phyloP scores from a whole-genome alignment of 2,329 filamentous ascomycete genomes.

The Alternaria gaisen region DNA sequence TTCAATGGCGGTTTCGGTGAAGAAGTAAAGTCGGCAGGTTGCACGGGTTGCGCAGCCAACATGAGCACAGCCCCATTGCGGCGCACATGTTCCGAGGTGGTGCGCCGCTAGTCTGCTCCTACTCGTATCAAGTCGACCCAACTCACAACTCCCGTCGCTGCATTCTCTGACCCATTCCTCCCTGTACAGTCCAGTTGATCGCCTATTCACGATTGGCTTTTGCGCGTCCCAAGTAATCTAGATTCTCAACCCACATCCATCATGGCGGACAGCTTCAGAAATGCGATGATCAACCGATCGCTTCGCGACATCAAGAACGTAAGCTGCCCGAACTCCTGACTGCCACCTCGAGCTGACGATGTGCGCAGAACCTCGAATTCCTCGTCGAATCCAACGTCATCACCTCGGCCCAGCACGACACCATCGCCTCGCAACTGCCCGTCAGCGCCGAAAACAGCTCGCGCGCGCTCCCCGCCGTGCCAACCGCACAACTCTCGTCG shows the following conservation, averaged over 20 bases:
- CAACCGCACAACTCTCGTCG: slow-evolving; percentile 44
- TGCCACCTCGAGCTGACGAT: neutral
- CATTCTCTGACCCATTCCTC: slow-evolving; percentile 10
- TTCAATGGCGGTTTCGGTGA: neutral
- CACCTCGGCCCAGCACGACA: slow-evolving; percentile 75
- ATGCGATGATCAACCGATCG: slow-evolving; percentile 79
- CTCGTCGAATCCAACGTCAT: slow-evolving; percentile 86
- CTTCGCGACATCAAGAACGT: slow-evolving; percentile 88
- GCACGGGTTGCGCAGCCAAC: slow-evolving; percentile 4
- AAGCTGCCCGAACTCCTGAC: slow-evolving; percentile 42
- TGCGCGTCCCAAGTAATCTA: neutral
- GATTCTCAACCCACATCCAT: neutral
- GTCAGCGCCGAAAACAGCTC: slow-evolving; percentile 73
- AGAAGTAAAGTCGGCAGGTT: slow-evolving; percentile 2
- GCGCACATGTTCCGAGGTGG: slow-evolving; percentile 24
- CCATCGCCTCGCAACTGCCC: slow-evolving; percentile 78
- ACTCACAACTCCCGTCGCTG: slow-evolving; percentile 7
- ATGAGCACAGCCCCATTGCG: slow-evolving; percentile 32
- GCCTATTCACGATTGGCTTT: neutral
- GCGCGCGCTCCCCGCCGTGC: slow-evolving; percentile 39
- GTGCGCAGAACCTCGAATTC: slow-evolving; percentile 85
- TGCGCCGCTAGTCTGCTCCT: slow-evolving; percentile 18
- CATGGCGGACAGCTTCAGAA: slow-evolving; percentile 57
- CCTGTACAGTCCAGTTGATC: neutral
- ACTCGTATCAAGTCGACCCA: slow-evolving; percentile 19